These are phyloP conservation scores for Fragaria ananassa DNA, from an alignment of 306 rosid genomes.

Conservation along the genomic window DNA sequence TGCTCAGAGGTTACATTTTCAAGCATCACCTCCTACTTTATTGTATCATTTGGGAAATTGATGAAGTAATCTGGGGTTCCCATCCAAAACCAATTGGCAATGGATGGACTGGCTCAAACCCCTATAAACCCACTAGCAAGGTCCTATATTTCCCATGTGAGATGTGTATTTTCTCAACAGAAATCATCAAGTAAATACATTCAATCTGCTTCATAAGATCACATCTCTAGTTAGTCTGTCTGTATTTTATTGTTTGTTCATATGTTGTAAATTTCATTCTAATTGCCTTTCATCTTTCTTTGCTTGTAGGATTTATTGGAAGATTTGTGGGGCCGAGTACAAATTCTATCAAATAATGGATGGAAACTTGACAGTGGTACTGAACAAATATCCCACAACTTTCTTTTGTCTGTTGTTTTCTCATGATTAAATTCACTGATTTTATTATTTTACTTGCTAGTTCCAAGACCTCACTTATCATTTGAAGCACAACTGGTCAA, in stretches of 20 bases:
- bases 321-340: conserved; percentile 86
- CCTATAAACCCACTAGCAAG: too few relatives aligned
- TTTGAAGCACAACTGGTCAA: conserved; percentile 96
- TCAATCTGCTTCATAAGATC: not conserved
- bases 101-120: too few relatives aligned
- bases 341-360: conserved; percentile 61
- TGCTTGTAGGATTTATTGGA: conserved; percentile 83
- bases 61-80: too few relatives aligned
- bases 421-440: conserved; percentile 13
- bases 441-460: conserved; percentile 44
- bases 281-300: conserved; percentile 5
- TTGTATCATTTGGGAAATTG: not conserved
- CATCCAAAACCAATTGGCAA: too few relatives aligned
- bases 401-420: not conserved
- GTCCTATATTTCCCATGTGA: too few relatives aligned
- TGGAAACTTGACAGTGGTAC: conserved; percentile 99
- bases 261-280: not conserved
- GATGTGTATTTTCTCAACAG: too few relatives aligned
- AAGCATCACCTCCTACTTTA: not conserved
- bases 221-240: not conserved
- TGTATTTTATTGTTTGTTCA: not conserved
- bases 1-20: not conserved
- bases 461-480: conserved; percentile 91
- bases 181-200: not conserved
- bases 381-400: conserved; percentile 15